These are phyloP conservation scores for Microcyclosporella mali DNA, from an alignment of 2,329 filamentous ascomycete species.

Conservation along the genomic window DNA sequence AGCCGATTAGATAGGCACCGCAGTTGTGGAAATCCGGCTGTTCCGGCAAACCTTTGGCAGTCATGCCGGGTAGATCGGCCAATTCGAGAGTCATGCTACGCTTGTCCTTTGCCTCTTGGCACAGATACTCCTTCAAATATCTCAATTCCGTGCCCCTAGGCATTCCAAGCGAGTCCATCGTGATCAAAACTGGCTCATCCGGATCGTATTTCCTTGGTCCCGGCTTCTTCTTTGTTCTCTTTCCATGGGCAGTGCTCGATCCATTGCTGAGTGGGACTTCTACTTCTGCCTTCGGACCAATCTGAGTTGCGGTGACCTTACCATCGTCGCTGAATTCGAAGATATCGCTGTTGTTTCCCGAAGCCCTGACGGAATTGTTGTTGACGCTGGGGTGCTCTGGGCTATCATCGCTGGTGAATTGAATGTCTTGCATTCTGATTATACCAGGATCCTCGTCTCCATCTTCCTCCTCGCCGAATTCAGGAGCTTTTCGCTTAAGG, in stretches of 20 bases:
- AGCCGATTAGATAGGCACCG: slow-evolving; percentile 78
- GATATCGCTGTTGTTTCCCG: not conserved
- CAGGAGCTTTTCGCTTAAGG: slow-evolving; percentile 23
- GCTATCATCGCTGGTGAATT: not conserved
- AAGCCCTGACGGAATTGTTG: not conserved
- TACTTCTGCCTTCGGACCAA: not conserved
- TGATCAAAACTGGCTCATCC: slow-evolving; percentile 63
- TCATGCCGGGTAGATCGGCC: slow-evolving; percentile 54
- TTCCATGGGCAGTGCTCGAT: slow-evolving; percentile 2
- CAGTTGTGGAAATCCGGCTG: slow-evolving; percentile 87
- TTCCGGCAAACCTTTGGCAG: slow-evolving; percentile 66
- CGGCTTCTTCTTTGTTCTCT: slow-evolving; percentile 16
- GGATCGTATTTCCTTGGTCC: slow-evolving; percentile 29
- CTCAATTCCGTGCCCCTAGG: slow-evolving; percentile 58
- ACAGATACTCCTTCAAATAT: slow-evolving; percentile 69
- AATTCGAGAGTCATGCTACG: slow-evolving; percentile 43
- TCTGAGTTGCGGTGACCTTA: slow-evolving; percentile 3
- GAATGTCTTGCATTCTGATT: slow-evolving; percentile 2
- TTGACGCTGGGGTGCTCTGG: not conserved
- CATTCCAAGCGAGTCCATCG: slow-evolving; percentile 75
- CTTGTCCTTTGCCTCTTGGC: slow-evolving; percentile 64
- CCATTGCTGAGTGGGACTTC: not conserved
- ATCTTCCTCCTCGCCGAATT: slow-evolving; percentile 8
- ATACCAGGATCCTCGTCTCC: not conserved
- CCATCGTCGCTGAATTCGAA: slow-evolving; percentile 14